Conservation (phyloP, 495 filamentous ascomycete species). For the Neurospora intermedia region DNA sequence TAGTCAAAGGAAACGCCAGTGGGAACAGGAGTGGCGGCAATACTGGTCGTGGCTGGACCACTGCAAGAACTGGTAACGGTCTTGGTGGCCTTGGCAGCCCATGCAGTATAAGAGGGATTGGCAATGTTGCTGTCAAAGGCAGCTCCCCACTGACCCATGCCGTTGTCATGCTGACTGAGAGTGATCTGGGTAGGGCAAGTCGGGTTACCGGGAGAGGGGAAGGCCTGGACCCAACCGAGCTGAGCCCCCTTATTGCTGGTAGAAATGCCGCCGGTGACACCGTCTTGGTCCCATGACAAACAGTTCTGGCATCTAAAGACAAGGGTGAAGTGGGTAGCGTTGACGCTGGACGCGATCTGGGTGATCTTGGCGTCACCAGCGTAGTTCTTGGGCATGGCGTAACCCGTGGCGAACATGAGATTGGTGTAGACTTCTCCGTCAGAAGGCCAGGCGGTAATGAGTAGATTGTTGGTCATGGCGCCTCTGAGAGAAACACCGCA, state of each 20-base stretch:
- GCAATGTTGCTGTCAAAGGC: conserved; percentile 29
- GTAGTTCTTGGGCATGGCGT: conserved; percentile 47
- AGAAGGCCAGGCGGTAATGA: conserved; percentile 48
- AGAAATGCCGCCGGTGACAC: conserved; percentile 10
- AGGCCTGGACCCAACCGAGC: conserved; percentile 26
- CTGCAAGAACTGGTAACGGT: conserved; percentile 27
- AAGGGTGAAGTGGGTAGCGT: conserved; percentile 42
- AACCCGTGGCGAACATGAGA: conserved; percentile 46
- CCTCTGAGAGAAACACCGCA: conserved; percentile 45
- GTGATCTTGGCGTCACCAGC: conserved; percentile 45
- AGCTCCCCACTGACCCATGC: conserved; percentile 34
- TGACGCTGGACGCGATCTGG: conserved; percentile 44
- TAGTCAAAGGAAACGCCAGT: conserved; percentile 50
- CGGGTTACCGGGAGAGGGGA: conserved; percentile 21
- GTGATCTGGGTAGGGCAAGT: conserved; percentile 24
- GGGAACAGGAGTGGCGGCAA: conserved; percentile 31
- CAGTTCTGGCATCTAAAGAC: conserved; percentile 56
- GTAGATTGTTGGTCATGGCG: conserved; percentile 47
- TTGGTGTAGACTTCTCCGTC: conserved; percentile 38
- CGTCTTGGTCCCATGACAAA: conserved; percentile 36
- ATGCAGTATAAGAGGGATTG: conserved; percentile 40
- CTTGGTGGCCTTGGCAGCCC: conserved; percentile 37
- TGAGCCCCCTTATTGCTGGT: conserved; percentile 16
- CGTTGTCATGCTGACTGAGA: conserved; percentile 26
- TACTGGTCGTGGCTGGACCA: conserved; percentile 9